Base-by-base conservation (phyloP, 495 filamentous ascomycete genomes). In the Pyronema domesticum region DNA sequence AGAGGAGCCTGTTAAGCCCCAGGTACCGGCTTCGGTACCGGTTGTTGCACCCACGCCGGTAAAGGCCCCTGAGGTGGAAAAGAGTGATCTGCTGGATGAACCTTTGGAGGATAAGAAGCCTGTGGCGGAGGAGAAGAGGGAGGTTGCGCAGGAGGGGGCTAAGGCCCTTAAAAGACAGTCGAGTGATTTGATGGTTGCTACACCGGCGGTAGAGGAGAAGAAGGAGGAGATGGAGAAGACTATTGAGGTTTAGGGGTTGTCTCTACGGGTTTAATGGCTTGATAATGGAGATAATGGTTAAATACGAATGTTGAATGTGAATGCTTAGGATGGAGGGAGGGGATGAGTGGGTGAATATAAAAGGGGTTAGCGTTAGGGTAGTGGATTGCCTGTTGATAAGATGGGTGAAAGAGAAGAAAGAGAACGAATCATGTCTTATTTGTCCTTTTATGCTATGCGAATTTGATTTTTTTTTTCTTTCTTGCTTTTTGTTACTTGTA, bases 11-110 rank as follows among this genome's bases (percentile, higher is more conserved):
- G 37, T 42, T 11, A 18, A 18, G 3, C 52, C 52, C 3, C 11
- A 10, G 10, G 3, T 19, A 1, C 45, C 18, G 3, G 47, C 30
- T 36, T 30, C 23, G 30, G 53, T 61, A 8, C 53, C 60, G 13
- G 53, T 56, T 34, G 56, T 56, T 18, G 43, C 62, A 18, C 46
- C 57, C 33, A 52, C 60, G 43, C 60, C 61, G 33, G 61, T 54
- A 48, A 63, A 55, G 9, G 23, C 45, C 53, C 15, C 39, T 30
- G 35, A 18, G 36, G 53, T n/a, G 15, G 36, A 17, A 57, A 53
- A 15, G 60, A 55, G 37, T 46, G 37, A 54, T 23, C 58, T 65
- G 36, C 46, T 65, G 15, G 62, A 64, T 13, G 62, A 65, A 46
- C 36, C 54, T 13, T 34, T 65, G 3, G 58, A 56, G 35, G 57